Evolutionary conservation across 2,329 filamentous ascomycete genomes (phyloP).

Genomic region (Curvularia spicifera): DNA sequence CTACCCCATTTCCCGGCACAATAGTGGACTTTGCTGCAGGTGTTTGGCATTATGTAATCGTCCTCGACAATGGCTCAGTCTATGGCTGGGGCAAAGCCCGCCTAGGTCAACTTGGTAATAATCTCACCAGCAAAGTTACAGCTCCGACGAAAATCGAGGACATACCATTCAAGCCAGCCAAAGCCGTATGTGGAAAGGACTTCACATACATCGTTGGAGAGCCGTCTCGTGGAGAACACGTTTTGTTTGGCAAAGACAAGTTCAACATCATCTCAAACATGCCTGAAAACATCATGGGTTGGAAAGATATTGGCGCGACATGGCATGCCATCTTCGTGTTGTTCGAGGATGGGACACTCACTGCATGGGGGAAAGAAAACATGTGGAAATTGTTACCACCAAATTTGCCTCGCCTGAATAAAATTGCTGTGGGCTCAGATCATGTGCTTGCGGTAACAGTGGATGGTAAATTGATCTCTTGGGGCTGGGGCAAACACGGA

Average conservation of each 20-base stretch:
- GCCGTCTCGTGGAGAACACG: slow-evolving; percentile 63
- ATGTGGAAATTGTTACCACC: slow-evolving; percentile 78
- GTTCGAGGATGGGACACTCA: slow-evolving; percentile 63
- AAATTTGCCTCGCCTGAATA: slow-evolving; percentile 63
- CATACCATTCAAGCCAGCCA: slow-evolving; percentile 66
- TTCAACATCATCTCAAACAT: slow-evolving; percentile 68
- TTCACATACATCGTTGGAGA: slow-evolving; percentile 75
- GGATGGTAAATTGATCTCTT: slow-evolving; percentile 73
- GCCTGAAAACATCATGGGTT: slow-evolving; percentile 61
- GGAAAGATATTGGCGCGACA: slow-evolving; percentile 74
- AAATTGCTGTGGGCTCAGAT: slow-evolving; percentile 86
- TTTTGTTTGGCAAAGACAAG: slow-evolving; percentile 77
- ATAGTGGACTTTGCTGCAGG: slow-evolving; percentile 72
- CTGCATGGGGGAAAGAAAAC: slow-evolving; percentile 83
- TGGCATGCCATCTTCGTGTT: slow-evolving; percentile 85
- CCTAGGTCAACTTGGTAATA: slow-evolving; percentile 78
- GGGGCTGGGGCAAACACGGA: slow-evolving; percentile 98
- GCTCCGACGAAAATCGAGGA: slow-evolving; percentile 40
- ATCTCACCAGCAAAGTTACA: slow-evolving; percentile 52
- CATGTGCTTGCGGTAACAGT: slow-evolving; percentile 77
- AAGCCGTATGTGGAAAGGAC: slow-evolving; percentile 80
- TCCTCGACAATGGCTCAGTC: slow-evolving; percentile 76
- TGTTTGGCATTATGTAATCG: slow-evolving; percentile 77
- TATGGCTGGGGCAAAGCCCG: slow-evolving; percentile 90
- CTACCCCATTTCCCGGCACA: slow-evolving; percentile 3